These are phyloP conservation scores for Platismatia glauca DNA, from an alignment of 495 filamentous ascomycete species.

Conservation along the genomic window DNA sequence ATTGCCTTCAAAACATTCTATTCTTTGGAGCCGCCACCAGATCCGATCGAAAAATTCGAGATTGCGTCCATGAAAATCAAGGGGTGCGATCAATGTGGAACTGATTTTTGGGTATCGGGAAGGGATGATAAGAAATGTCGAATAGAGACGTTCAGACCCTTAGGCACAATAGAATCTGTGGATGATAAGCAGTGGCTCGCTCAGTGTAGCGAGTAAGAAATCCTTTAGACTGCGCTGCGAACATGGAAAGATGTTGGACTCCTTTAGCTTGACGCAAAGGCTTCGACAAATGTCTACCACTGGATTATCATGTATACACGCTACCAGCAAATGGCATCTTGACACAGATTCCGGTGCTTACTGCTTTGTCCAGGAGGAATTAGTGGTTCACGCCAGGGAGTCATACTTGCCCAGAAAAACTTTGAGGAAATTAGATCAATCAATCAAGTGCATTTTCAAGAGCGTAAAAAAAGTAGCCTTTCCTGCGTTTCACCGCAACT, in stretches of 20 bases:
- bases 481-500: background rate
- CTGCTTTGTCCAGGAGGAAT: background rate
- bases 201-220: background rate
- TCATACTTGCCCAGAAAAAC: background rate
- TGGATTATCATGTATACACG: background rate
- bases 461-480: background rate
- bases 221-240: background rate
- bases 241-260: background rate
- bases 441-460: background rate
- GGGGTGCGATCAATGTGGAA: background rate
- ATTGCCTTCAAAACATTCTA: background rate
- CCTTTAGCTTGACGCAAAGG: background rate
- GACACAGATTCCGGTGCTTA: background rate
- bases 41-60: constrained; percentile 1
- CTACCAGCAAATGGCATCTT: background rate
- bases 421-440: background rate
- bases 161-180: background rate
- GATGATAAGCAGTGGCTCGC: constrained; percentile 1
- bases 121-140: constrained; percentile 4
- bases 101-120: background rate
- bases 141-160: background rate
- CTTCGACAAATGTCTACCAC: background rate
- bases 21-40: background rate
- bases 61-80: constrained; percentile 2
- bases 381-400: background rate